These are phyloP conservation scores for Botrytis medusae DNA, from an alignment of 2,329 filamentous ascomycete genomes.

Conservation along the genomic window DNA sequence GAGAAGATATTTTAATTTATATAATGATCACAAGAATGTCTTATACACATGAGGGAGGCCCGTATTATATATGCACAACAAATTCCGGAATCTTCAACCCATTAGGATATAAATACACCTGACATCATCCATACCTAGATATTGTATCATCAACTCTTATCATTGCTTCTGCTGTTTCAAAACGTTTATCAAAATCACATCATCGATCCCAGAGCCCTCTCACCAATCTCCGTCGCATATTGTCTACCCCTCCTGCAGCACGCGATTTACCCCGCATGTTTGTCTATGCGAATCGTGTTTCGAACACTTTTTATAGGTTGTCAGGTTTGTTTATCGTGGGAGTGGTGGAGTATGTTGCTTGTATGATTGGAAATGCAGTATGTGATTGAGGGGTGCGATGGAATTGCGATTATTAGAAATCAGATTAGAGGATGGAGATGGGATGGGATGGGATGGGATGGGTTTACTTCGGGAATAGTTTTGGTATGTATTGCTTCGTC, in stretches of 20 bases:
- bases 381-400: no score
- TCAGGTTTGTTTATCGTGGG: neutral
- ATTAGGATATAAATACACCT: neutral
- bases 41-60: neutral
- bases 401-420: neutral
- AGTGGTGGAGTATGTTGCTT: neutral
- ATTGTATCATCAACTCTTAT: constrained; percentile 3
- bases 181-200: neutral
- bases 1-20: neutral
- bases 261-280: constrained; percentile 13
- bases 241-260: neutral
- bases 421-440: neutral
- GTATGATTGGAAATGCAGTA: neutral
- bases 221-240: neutral
- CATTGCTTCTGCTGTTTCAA: neutral
- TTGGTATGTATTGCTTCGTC: neutral
- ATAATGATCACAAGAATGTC: neutral
- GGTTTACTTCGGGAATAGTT: neutral
- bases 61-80: neutral
- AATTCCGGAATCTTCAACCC: neutral
- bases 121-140: neutral
- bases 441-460: neutral
- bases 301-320: neutral
- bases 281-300: neutral
- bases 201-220: neutral